Evolutionary conservation across 331 rosid genomes (phyloP).

Genomic region (Telfairia occidentalis): DNA sequence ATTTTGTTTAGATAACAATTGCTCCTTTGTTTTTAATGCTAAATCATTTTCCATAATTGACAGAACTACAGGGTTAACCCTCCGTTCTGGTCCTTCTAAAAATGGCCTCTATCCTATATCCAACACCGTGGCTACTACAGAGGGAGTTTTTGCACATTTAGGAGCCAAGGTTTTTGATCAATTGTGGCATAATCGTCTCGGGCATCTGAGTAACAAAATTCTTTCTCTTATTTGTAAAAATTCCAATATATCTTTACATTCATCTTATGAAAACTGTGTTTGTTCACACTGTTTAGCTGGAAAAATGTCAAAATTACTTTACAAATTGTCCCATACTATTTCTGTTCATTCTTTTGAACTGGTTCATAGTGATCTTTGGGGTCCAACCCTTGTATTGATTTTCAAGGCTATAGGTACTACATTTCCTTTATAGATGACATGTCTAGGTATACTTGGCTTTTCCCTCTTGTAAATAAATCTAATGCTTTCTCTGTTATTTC

Average conservation of each 20-base stretch:
- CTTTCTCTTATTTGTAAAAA: too few species aligned
- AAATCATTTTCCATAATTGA: too few species aligned
- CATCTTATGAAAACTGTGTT: neutral
- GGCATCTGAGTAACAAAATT: too few species aligned
- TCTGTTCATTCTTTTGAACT: neutral
- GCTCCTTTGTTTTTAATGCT: too few species aligned
- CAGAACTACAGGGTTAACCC: too few species aligned
- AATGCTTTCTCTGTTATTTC: neutral
- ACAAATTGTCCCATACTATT: neutral
- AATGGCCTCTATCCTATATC: too few species aligned
- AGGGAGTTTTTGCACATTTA: too few species aligned
- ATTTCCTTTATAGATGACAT: neutral
- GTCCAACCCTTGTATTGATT: neutral
- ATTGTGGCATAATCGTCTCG: too few species aligned
- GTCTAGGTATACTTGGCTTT: neutral
- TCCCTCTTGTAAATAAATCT: neutral
- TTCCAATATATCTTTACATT: neutral
- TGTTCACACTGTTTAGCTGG: neutral
- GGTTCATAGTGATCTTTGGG: neutral
- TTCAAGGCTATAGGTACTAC: neutral
- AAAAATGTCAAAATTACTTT: neutral
- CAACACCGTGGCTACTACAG: too few species aligned
- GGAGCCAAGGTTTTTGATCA: too few species aligned
- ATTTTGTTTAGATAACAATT: too few species aligned
- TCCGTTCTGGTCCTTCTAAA: too few species aligned